Evolutionary conservation across 2,329 filamentous ascomycete species (phyloP), one percentile per base, ranked within the genome.

Genomic region (Pseudopithomyces chartarum): DNA sequence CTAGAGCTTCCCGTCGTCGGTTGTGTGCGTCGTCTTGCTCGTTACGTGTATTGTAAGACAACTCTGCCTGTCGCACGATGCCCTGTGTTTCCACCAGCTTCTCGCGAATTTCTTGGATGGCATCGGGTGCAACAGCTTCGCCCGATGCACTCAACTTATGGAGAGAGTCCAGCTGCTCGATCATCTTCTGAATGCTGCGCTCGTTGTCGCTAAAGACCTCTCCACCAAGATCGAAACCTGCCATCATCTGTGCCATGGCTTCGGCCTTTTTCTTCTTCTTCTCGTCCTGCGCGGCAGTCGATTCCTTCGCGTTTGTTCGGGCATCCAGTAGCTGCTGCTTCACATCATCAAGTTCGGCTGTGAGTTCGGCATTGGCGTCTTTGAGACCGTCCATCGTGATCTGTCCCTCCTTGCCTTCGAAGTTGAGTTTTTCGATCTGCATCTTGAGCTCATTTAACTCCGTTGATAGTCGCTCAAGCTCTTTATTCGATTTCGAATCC

Each of bases 171-270:
- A 98, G 82, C 68, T 91, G 89, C 66, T 92, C 87, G 65, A 98
- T 94, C 60, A 92, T 89, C 60, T 90, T 87, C 57, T 90, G 87
- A 56, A 99, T 91, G 49, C 87, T 88, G 61, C 89, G 86, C 76
- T 99, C 95, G 67, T 97, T 97, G 56, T 95, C 90, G 65, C 92
- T 97, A 75, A 98, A 96, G 32, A 96, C 88, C 56, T 97, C 93
- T 47, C 90, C 89, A 43, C 92, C 94, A 33, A 99, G 85, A 70
- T 99, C 94, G 69, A 99, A 98, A 3, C 94, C 92, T 57, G 95
- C 95, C 94, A 99, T 97, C 95, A 99, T 99, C 84, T 97, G 91
- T 42, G 95, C 95, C 95, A 99, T 99, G 79, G 96, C 95, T 80
- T 99, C 95, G 0, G 93, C 92, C 84, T 99, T 99, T 81, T 92